Base-by-base conservation (phyloP, 306 rosid species). In the Dryas alaskensis region DNA sequence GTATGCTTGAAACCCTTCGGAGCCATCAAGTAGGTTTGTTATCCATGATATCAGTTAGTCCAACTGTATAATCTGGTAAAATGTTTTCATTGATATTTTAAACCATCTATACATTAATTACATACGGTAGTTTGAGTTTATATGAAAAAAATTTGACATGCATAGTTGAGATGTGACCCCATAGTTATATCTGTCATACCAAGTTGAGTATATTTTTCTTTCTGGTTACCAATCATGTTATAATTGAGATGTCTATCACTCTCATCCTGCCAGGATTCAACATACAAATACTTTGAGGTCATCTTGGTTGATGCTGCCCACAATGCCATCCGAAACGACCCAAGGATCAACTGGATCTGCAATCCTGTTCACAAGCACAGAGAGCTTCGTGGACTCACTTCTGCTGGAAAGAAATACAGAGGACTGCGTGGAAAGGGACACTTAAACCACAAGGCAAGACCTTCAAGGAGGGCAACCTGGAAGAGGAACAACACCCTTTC, bases 351-450 rank as follows among this genome's bases (percentile, higher is more conserved):
- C 1, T 76, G 77, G 84, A 60, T 76, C 39, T 76, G 74, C 70
- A 63, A 81, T 19, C 77, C 71, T 8, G 78, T 76, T 49, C 84
- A 81, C 78, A 81, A 81, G 70, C 81, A 81, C 67, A 70, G 80
- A 69, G 77, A 64, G n/a, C 80, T 75, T 31, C 86, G 93, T 39
- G 97, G 93, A 2, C 89, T 84, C 69, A 93, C 96, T 14, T 89
- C 96, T 65, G 97, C 97, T 7, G 96, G 97, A 4, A 90, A 90
- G 86, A 80, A 82, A 12, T 87, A 82, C 86, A 89, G 97, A 74
- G 97, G 97, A 3, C 69, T 93, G 37, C 81, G 84, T 2, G 97
- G 93, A 57, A 89, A 79, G 84, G 98, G 98, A 8, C 97, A 93
- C 74, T 78, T 50, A 11, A 46, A 90, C 85, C 90, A 85, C 93